A percentile compares a stretch with the other conserved stretches of the same genome.
Conservation (phyloP, 345 rosid species). For the Eucalyptus regnans region DNA sequence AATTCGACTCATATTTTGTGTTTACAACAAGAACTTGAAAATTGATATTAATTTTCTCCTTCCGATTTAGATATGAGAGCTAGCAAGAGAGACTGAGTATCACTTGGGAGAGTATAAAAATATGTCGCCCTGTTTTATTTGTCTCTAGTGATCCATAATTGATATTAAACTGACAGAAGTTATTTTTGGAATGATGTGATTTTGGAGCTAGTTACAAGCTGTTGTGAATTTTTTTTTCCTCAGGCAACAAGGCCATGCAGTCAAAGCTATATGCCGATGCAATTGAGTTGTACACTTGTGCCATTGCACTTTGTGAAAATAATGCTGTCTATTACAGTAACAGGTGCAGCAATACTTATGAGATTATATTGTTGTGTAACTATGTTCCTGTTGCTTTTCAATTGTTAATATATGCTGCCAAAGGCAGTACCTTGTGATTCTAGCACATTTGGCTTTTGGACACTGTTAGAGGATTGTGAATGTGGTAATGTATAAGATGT, state of each 20-base stretch:
- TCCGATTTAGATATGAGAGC: neutral
- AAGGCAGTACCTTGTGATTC: neutral
- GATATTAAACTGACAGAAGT: neutral
- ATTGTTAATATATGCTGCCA: neutral
- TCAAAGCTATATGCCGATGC: conserved; percentile 56
- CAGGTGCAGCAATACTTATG: conserved; percentile 31
- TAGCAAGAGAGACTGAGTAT: neutral
- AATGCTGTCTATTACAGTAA: conserved; percentile 86
- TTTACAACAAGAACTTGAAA: neutral
- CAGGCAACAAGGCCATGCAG: conserved; percentile 88
- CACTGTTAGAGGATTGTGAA: neutral
- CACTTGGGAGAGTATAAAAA: neutral
- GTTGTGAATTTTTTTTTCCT: conserved; percentile 4
- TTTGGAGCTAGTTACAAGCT: neutral
- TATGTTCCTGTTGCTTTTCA: neutral
- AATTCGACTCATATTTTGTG: neutral
- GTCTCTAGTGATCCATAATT: neutral
- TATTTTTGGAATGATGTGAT: neutral
- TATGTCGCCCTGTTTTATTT: neutral
- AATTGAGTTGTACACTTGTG: conserved; percentile 62
- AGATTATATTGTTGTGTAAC: neutral
- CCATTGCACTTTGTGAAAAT: conserved; percentile 48
- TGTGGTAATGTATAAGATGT: neutral
- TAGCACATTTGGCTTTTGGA: neutral
- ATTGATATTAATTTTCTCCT: neutral